These are phyloP conservation scores for Aurantiochytrium sp. DNA, from an alignment of 108 stramenopile genomes.

Conservation along the genomic window DNA sequence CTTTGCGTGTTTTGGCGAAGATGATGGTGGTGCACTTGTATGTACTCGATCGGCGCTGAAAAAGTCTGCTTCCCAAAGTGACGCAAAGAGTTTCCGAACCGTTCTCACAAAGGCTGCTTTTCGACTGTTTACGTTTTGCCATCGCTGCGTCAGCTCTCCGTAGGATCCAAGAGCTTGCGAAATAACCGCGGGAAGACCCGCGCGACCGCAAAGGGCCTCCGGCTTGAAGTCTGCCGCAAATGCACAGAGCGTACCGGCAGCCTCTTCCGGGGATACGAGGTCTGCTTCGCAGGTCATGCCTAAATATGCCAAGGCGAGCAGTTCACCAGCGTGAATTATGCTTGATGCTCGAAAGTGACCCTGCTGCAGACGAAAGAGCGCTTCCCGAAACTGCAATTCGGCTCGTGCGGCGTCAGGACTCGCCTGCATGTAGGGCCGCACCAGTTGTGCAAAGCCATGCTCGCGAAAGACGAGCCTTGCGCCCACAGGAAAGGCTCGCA, in stretches of 20 bases:
- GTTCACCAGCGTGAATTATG: not conserved
- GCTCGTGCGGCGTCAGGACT: not conserved
- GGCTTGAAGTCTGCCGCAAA: not conserved
- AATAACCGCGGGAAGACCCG: not conserved
- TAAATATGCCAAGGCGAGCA: not conserved
- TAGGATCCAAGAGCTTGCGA: slow-evolving; percentile 2
- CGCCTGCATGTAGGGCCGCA: not conserved
- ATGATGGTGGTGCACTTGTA: not conserved
- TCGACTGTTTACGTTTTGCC: not conserved
- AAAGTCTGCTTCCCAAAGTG: not conserved
- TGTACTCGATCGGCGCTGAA: not conserved
- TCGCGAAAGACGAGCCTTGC: not conserved
- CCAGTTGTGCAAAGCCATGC: not conserved
- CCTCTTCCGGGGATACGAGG: not conserved
- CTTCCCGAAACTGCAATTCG: not conserved
- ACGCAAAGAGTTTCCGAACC: not conserved
- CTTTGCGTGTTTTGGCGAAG: too few relatives aligned
- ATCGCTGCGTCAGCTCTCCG: not conserved
- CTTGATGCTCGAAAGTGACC: not conserved
- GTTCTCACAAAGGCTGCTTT: not conserved
- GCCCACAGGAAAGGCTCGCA: not conserved
- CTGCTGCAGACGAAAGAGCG: not conserved
- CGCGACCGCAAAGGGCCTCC: not conserved
- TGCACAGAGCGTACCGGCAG: not conserved
- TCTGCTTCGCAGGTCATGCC: not conserved